These are phyloP conservation scores for Coprinellus aureogranulatus DNA, from an alignment of 768 basidiomycete species.

Conservation along the genomic window DNA sequence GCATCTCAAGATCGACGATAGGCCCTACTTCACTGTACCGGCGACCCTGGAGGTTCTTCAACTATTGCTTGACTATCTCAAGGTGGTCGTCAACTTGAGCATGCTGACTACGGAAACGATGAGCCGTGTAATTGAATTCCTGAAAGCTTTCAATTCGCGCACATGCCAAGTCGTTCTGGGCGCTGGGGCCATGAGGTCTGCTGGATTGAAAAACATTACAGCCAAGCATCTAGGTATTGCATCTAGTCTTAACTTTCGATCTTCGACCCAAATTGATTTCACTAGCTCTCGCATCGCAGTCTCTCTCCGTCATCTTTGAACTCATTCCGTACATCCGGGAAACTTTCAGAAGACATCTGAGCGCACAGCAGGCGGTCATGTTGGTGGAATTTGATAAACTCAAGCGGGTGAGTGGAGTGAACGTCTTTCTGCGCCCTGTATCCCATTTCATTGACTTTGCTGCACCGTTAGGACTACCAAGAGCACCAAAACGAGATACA, in stretches of 20 bases:
- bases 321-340: constrained; percentile 96
- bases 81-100: constrained; percentile 82
- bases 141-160: constrained; percentile 97
- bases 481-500: constrained; percentile 99
- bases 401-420: constrained; percentile 82
- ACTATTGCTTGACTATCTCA: constrained; percentile 81
- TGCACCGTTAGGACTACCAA: constrained; percentile 76
- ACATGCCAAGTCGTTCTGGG: constrained; percentile 98
- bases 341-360: constrained; percentile 89
- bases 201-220: constrained; percentile 96
- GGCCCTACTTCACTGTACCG: constrained; percentile 78
- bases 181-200: constrained; percentile 98
- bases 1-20: constrained; percentile 76
- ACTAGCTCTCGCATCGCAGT: constrained; percentile 91
- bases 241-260: constrained; percentile 17
- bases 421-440: neutral
- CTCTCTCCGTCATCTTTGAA: constrained; percentile 88
- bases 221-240: constrained; percentile 83
- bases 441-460: neutral
- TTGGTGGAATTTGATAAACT: constrained; percentile 97
- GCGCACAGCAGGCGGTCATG: constrained; percentile 93
- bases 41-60: constrained; percentile 76
- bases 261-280: constrained; percentile 5
- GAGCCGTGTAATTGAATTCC: constrained; percentile 89
- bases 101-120: constrained; percentile 94